phyloP scores from a whole-genome alignment of 768 basidiomycete genomes.

The Leccinum variicolor region DNA sequence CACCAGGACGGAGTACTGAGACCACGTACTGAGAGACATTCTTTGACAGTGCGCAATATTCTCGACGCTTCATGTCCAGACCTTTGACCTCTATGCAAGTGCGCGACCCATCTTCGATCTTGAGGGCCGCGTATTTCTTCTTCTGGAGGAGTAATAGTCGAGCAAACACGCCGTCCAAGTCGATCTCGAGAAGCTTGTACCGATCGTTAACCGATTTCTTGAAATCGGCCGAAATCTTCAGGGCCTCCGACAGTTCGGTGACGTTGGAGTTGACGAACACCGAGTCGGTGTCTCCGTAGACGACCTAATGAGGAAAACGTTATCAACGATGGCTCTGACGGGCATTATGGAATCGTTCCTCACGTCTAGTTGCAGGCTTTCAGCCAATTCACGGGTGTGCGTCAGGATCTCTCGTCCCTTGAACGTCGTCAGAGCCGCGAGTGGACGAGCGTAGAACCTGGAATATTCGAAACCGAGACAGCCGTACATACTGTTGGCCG shows the following conservation, averaged over 20 bases:
- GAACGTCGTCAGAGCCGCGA: conserved; percentile 97
- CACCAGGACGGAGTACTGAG: background rate
- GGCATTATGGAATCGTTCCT: conserved; percentile 24
- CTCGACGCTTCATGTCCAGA: conserved; percentile 97
- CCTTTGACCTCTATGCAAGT: conserved; percentile 92
- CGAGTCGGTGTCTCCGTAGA: conserved; percentile 99
- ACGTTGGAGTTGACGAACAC: conserved; percentile 98
- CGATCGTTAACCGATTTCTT: conserved; percentile 96
- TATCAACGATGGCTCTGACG: background rate
- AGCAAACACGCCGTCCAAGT: conserved; percentile 92
- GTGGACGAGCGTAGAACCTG: conserved; percentile 91
- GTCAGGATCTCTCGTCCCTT: conserved; percentile 98
- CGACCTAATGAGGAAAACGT: conserved; percentile 21
- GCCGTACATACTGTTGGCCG: conserved; percentile 99
- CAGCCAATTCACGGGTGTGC: conserved; percentile 88
- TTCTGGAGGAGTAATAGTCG: conserved; percentile 91
- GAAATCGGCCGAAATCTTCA: conserved; percentile 88
- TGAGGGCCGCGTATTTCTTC: conserved; percentile 98
- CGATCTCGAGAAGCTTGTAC: conserved; percentile 94
- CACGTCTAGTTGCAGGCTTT: conserved; percentile 86
- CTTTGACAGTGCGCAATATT: conserved; percentile 91
- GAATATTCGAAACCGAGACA: conserved; percentile 98
- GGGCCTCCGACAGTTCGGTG: conserved; percentile 80
- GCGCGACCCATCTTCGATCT: conserved; percentile 79
- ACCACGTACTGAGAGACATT: conserved; percentile 80